These are phyloP conservation scores for Rhododendron williamsianum DNA, from an alignment of 148 eudicot species.

Conservation along the genomic window DNA sequence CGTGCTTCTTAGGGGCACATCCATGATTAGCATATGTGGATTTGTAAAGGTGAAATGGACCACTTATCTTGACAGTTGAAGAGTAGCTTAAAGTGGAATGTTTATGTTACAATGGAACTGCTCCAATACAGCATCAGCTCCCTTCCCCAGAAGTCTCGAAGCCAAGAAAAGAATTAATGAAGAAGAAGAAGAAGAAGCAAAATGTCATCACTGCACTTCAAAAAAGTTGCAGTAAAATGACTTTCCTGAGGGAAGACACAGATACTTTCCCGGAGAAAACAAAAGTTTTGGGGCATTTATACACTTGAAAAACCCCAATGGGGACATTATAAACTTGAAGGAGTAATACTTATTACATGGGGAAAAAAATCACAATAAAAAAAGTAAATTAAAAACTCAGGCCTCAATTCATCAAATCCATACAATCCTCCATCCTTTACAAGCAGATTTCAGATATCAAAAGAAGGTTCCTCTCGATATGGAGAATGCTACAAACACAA, in stretches of 20 bases:
- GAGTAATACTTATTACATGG: neutral
- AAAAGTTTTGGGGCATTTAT: neutral
- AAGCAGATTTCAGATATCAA: neutral
- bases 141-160: too few species aligned
- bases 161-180: too few species aligned
- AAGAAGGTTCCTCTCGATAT: neutral
- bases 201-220: neutral
- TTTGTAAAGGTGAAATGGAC: neutral
- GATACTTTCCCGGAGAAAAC: neutral
- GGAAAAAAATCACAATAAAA: neutral
- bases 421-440: neutral
- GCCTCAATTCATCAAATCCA: neutral
- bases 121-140: too few species aligned
- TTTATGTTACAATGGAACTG: neutral
- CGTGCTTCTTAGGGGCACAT: neutral
- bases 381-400: neutral
- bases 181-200: neutral
- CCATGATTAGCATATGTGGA: neutral
- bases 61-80: neutral
- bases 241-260: neutral
- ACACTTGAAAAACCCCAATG: neutral
- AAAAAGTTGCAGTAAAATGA: neutral
- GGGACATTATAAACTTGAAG: neutral
- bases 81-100: neutral
- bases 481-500: too few species aligned